Percentiles rank a stretch among this genome's conserved stretches.
phyloP scores from a whole-genome alignment of 78 protist genomes.

The Dictyostelium discoideum region dicty_2.7 NC_007089.4:695501-696000 shows the following conservation, averaged over 20 bases:
- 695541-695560: not conserved
- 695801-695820: not conserved
- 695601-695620: too few relatives aligned
- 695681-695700: too few relatives aligned
- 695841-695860: not conserved
- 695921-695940: not conserved
- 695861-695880: not conserved
- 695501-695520: too few relatives aligned
- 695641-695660: too few relatives aligned
- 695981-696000: conserved; percentile 67
- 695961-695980: not conserved
- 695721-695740: not conserved
- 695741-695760: not conserved
- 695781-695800: not conserved
- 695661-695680: too few relatives aligned
- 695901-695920: not conserved
- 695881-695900: not conserved
- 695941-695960: not conserved
- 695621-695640: too few relatives aligned
- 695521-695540: too few relatives aligned
- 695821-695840: not conserved
- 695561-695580: not conserved
- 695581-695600: not conserved
- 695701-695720: too few relatives aligned
- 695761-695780: not conserved